phyloP scores from a whole-genome alignment of 495 filamentous ascomycete genomes.

The Recurvomyces mirabilis region DNA sequence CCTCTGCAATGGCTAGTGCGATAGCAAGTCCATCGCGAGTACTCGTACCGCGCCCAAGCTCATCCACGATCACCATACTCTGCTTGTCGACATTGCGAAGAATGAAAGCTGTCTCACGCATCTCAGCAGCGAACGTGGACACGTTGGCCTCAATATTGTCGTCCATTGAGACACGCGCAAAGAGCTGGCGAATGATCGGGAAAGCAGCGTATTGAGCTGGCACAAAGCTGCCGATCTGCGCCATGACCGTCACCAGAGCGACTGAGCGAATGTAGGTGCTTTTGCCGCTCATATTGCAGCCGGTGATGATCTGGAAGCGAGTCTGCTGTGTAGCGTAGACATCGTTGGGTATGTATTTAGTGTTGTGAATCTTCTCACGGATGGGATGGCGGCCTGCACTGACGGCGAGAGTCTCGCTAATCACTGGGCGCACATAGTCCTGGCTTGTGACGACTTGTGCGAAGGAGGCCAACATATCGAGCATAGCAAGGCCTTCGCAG shows the following conservation, averaged over 20 bases:
- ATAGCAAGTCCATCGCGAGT: conserved; percentile 80
- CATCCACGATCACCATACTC: conserved; percentile 65
- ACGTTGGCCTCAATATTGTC: conserved; percentile 86
- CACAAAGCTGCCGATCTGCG: conserved; percentile 84
- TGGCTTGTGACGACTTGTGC: conserved; percentile 62
- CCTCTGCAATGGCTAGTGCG: conserved; percentile 80
- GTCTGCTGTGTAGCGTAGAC: conserved; percentile 66
- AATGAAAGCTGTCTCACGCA: conserved; percentile 92
- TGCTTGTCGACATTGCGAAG: conserved; percentile 59
- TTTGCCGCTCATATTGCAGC: conserved; percentile 98
- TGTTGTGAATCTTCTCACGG: conserved; percentile 55
- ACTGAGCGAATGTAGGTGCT: conserved; percentile 83
- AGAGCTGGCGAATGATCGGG: conserved; percentile 69
- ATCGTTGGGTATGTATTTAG: conserved; percentile 75
- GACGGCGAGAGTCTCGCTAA: conserved; percentile 65
- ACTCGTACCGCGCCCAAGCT: conserved; percentile 86
- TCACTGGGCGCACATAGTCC: conserved; percentile 70
- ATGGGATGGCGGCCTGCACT: conserved; percentile 78
- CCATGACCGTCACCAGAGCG: conserved; percentile 80
- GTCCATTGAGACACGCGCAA: conserved; percentile 74
- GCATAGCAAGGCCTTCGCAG: conserved; percentile 74
- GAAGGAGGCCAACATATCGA: conserved; percentile 83
- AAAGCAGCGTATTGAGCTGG: conserved; percentile 76
- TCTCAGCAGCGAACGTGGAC: conserved; percentile 87
- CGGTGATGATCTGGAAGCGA: conserved; percentile 87